A percentile compares a stretch with the other conserved stretches of the same genome.
Evolutionary conservation across 2,329 filamentous ascomycete genomes (phyloP).

Genomic region (Beauveria sp.): DNA sequence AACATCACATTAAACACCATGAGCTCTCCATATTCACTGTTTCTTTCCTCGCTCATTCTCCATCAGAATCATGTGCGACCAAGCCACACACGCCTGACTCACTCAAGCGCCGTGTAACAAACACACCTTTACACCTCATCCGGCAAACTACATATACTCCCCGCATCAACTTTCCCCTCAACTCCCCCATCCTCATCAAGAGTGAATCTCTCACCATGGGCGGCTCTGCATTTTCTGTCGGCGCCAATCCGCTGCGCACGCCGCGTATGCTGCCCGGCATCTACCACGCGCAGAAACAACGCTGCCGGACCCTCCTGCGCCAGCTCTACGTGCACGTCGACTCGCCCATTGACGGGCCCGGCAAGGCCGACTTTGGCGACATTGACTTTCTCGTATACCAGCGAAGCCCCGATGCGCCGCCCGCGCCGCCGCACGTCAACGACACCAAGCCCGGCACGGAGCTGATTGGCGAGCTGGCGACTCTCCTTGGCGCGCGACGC

Average conservation of each 20-base stretch:
- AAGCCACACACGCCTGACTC: not conserved
- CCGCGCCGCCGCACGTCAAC: not conserved
- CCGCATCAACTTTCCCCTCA: not conserved
- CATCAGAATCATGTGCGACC: not conserved
- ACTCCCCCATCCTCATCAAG: not conserved
- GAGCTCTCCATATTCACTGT: not conserved
- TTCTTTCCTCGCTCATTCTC: not conserved
- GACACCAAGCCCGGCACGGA: conserved; percentile 9
- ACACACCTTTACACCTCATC: not conserved
- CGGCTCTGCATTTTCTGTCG: conserved; percentile 49
- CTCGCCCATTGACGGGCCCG: conserved; percentile 60
- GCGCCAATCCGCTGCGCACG: conserved; percentile 42
- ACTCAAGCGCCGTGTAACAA: not conserved
- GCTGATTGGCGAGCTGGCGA: conserved; percentile 25
- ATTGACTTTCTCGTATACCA: conserved; percentile 59
- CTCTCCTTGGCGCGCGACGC: conserved; percentile 37
- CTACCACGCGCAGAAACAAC: conserved; percentile 45
- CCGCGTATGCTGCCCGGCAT: conserved; percentile 56
- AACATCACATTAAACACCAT: not conserved
- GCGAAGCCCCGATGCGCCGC: conserved; percentile 18
- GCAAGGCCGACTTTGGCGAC: conserved; percentile 62
- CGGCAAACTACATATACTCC: not conserved
- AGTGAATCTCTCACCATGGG: conserved; percentile 45
- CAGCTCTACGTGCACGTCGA: conserved; percentile 47
- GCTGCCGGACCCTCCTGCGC: conserved; percentile 39